Conservation (phyloP, 2,329 filamentous ascomycete species). For the Calonectria fujianensis region DNA sequence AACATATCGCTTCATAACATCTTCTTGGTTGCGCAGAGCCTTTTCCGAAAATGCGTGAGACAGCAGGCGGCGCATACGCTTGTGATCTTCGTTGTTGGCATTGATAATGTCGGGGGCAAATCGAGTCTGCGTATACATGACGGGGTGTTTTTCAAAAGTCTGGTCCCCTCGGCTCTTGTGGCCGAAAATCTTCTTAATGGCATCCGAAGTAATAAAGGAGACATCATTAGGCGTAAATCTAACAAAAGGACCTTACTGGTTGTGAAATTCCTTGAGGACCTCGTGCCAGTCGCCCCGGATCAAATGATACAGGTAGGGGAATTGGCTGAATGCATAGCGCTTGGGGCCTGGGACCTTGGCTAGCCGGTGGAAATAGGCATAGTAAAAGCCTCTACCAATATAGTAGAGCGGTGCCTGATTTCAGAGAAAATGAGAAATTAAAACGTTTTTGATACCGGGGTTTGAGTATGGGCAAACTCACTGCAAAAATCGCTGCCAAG, state of each 20-base stretch:
- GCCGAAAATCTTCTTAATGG: conserved; percentile 5
- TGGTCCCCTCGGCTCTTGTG: conserved; percentile 1
- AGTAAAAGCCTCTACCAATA: background rate
- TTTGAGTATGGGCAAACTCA: background rate
- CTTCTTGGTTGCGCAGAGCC: conserved; percentile 7
- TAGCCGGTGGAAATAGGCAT: background rate
- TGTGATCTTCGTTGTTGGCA: conserved; percentile 1
- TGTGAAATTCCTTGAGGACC: background rate
- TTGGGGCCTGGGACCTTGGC: background rate
- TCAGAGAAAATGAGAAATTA: too few species aligned
- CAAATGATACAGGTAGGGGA: background rate
- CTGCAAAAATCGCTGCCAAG: background rate
- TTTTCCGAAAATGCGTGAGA: conserved; percentile 8
- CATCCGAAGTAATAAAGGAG: background rate
- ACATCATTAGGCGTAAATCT: background rate
- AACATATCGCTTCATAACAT: background rate
- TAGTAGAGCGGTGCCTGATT: background rate
- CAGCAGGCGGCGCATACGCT: background rate
- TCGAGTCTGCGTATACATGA: background rate
- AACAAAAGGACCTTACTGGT: background rate
- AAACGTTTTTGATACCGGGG: background rate
- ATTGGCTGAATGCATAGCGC: background rate
- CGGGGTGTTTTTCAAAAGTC: background rate
- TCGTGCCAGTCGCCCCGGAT: background rate
- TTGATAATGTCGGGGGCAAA: background rate